phyloP scores from a whole-genome alignment of 306 rosid genomes.

The Fagus sylvatica region DNA sequence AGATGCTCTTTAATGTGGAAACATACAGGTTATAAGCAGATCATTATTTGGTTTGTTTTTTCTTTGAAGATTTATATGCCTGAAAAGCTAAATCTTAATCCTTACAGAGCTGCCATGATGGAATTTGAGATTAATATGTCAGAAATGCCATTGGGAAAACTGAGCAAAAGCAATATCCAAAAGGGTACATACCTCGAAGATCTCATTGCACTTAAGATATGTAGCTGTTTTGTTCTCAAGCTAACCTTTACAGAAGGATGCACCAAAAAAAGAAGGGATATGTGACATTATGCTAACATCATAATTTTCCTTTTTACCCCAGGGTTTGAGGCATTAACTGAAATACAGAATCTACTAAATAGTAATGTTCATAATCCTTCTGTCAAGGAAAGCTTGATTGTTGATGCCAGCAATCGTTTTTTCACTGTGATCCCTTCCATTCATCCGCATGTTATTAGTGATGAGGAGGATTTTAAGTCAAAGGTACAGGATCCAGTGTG shows the following conservation, averaged over 20 bases:
- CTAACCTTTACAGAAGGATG: background rate
- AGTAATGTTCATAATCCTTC: slow-evolving; percentile 45
- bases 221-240: background rate
- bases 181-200: slow-evolving; percentile 51
- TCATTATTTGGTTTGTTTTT: slow-evolving; percentile 5
- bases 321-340: slow-evolving; percentile 98
- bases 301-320: slow-evolving; percentile 26
- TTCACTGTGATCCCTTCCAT: slow-evolving; percentile 93
- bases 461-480: slow-evolving; percentile 81
- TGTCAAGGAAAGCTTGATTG: slow-evolving; percentile 73
- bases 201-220: background rate
- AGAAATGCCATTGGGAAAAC: slow-evolving; percentile 97
- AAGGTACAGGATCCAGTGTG: slow-evolving; percentile 54
- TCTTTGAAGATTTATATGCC: background rate
- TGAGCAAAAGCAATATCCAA: slow-evolving; percentile 87
- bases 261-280: background rate
- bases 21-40: slow-evolving; percentile 73
- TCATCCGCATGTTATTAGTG: slow-evolving; percentile 86
- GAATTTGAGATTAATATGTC: slow-evolving; percentile 97
- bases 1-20: slow-evolving; percentile 90
- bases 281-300: slow-evolving; percentile 5
- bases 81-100: slow-evolving; percentile 40
- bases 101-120: slow-evolving; percentile 96
- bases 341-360: slow-evolving; percentile 77
- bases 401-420: slow-evolving; percentile 96